Evolutionary conservation across 345 rosid species (phyloP).

Genomic region (Syzygium grande): DNA sequence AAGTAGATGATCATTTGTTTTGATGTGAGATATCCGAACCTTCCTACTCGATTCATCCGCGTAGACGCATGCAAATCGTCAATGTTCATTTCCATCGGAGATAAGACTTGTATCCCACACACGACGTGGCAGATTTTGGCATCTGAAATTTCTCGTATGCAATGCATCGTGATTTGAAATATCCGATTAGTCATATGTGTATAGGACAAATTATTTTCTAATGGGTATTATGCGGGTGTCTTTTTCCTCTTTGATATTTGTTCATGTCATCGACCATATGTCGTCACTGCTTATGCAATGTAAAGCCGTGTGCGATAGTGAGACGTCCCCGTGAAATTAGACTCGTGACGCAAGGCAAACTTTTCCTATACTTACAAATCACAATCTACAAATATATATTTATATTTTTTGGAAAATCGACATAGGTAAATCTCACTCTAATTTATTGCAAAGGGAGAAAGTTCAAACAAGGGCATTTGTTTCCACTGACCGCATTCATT

Average conservation of each 20-base stretch:
- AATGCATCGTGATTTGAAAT: neutral
- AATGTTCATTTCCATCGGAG: neutral
- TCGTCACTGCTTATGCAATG: neutral
- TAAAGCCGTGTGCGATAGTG: neutral
- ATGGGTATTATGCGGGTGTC: neutral
- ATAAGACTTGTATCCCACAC: neutral
- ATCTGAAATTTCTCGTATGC: neutral
- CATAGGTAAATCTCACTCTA: neutral
- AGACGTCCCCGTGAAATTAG: neutral
- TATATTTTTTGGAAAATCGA: neutral
- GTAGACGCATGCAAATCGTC: neutral
- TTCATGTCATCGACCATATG: neutral
- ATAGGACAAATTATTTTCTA: neutral
- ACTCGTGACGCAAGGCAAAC: neutral
- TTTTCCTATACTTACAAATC: neutral
- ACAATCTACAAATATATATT: neutral
- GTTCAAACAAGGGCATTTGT: neutral
- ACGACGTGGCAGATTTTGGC: rapidly evolving
- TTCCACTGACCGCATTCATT: neutral
- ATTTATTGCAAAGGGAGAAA: neutral
- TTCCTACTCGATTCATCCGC: neutral
- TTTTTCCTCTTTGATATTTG: neutral
- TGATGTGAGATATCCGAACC: rapidly evolving
- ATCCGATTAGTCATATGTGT: neutral
- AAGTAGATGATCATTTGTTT: neutral